Percentiles rank a stretch among this genome's conserved stretches.
These are phyloP conservation scores for Penicillium maclennaniae DNA, from an alignment of 495 filamentous ascomycete species.

Conservation along the genomic window DNA sequence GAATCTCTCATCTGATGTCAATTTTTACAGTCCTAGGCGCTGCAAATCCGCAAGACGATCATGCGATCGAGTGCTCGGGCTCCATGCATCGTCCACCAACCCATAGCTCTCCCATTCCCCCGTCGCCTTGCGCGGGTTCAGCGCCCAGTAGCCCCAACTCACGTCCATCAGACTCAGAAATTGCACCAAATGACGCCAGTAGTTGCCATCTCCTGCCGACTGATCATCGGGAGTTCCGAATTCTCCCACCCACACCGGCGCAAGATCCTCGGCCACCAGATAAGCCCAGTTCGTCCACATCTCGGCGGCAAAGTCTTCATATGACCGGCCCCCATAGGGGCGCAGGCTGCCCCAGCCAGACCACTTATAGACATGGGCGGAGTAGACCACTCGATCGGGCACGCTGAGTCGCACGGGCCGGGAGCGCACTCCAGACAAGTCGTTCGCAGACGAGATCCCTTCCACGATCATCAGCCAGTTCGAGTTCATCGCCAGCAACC, in stretches of 20 bases:
- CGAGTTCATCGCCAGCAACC: constrained; percentile 49
- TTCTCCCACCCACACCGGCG: constrained; percentile 60
- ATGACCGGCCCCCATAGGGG: constrained; percentile 51
- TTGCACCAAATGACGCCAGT: constrained; percentile 55
- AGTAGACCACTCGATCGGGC: constrained; percentile 53
- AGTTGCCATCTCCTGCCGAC: constrained; percentile 49
- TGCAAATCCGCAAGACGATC: constrained; percentile 55
- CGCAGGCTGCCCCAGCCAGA: constrained; percentile 56
- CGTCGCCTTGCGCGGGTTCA: constrained; percentile 57
- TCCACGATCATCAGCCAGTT: constrained; percentile 62
- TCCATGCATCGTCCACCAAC: constrained; percentile 54
- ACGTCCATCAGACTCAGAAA: constrained; percentile 52
- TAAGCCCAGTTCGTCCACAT: constrained; percentile 62
- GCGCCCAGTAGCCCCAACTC: constrained; percentile 62
- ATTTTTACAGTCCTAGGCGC: constrained; percentile 36
- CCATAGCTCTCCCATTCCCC: constrained; percentile 51
- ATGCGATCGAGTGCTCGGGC: constrained; percentile 43
- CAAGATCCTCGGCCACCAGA: constrained; percentile 51
- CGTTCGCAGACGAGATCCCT: constrained; percentile 57
- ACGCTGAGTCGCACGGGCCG: constrained; percentile 52
- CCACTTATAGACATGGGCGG: constrained; percentile 59
- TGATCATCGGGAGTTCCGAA: constrained; percentile 48
- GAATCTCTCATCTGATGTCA: too few relatives aligned
- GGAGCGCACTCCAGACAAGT: constrained; percentile 44
- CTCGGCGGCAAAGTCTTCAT: constrained; percentile 51